Evolutionary conservation across 1,284 basidiomycete species (phyloP).

Genomic region (Malassezia globosa): DNA sequence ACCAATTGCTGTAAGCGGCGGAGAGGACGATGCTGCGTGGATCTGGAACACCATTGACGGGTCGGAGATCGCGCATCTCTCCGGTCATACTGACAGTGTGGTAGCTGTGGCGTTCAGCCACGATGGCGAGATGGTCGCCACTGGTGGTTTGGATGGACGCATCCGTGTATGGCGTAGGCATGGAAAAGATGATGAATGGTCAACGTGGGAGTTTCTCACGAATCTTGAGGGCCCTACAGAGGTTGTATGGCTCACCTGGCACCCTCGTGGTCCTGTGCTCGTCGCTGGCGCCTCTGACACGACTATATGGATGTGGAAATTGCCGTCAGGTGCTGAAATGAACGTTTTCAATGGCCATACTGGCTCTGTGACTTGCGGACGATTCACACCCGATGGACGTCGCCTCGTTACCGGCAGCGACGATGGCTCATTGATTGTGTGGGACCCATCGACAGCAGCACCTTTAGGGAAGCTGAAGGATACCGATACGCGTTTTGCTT

Average conservation of each 20-base stretch:
- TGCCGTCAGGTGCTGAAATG: slow-evolving; percentile 85
- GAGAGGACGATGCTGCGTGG: slow-evolving; percentile 88
- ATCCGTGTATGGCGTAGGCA: slow-evolving; percentile 70
- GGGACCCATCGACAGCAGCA: slow-evolving; percentile 71
- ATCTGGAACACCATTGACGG: slow-evolving; percentile 82
- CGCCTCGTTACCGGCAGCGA: slow-evolving; percentile 68
- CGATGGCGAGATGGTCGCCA: slow-evolving; percentile 83
- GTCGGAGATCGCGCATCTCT: slow-evolving; percentile 67
- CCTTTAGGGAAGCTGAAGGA: slow-evolving; percentile 66
- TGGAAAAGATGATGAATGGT: slow-evolving; percentile 52
- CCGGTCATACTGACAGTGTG: slow-evolving; percentile 86
- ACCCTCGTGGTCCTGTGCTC: slow-evolving; percentile 80
- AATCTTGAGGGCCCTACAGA: slow-evolving; percentile 88
- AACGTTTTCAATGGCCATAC: slow-evolving; percentile 89
- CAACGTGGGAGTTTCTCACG: slow-evolving; percentile 80
- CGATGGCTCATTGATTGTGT: slow-evolving; percentile 73
- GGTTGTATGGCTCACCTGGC: slow-evolving; percentile 92
- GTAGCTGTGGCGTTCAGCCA: slow-evolving; percentile 66
- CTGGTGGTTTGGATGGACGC: slow-evolving; percentile 93
- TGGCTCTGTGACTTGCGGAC: slow-evolving; percentile 70
- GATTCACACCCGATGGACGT: slow-evolving; percentile 73
- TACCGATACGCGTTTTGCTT: slow-evolving; percentile 48
- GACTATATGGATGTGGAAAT: slow-evolving; percentile 97
- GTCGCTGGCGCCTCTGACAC: slow-evolving; percentile 85
- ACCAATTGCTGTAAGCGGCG: slow-evolving; percentile 76